Percentiles rank a stretch among this genome's conserved stretches.
These are phyloP conservation scores for Glycine tomentella DNA, from an alignment of 306 rosid species.

Conservation along the genomic window DNA sequence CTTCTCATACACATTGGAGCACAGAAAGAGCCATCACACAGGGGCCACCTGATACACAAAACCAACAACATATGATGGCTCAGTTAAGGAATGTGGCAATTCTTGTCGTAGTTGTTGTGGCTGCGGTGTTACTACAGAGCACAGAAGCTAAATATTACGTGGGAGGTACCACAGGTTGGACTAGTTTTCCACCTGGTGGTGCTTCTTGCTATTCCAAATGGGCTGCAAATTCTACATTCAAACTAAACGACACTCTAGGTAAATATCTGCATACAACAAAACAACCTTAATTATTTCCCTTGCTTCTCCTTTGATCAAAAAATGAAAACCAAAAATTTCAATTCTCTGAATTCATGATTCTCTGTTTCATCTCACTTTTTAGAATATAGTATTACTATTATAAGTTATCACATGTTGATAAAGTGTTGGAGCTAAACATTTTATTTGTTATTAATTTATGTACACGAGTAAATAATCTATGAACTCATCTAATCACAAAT, in stretches of 20 bases:
- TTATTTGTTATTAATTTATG: not conserved
- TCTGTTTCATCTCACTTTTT: not conserved
- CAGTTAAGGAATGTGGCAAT: constrained; percentile 31
- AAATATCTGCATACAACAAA: not conserved
- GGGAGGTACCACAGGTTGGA: constrained; percentile 56
- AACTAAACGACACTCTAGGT: constrained; percentile 53
- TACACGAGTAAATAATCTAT: too few species aligned
- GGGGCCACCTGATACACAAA: too few species aligned
- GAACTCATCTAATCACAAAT: too few species aligned
- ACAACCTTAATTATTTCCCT: too few species aligned
- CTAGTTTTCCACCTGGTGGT: constrained; percentile 46
- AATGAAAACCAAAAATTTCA: too few species aligned
- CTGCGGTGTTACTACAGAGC: constrained; percentile 6
- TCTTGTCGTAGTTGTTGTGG: constrained; percentile 12
- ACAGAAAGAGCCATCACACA: constrained; percentile 29
- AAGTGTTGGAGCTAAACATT: not conserved
- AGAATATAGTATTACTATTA: not conserved
- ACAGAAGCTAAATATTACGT: constrained; percentile 47
- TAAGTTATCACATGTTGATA: not conserved
- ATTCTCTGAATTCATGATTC: not conserved
- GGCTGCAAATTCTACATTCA: constrained; percentile 48
- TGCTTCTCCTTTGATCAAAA: too few species aligned
- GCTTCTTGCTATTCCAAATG: constrained; percentile 54
- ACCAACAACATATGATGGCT: constrained; percentile 32
- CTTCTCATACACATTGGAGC: constrained; percentile 19